A percentile compares a stretch with the other conserved stretches of the same genome.
phyloP scores from a whole-genome alignment of 257 asterid species.

The Solanum habrochaites region DNA sequence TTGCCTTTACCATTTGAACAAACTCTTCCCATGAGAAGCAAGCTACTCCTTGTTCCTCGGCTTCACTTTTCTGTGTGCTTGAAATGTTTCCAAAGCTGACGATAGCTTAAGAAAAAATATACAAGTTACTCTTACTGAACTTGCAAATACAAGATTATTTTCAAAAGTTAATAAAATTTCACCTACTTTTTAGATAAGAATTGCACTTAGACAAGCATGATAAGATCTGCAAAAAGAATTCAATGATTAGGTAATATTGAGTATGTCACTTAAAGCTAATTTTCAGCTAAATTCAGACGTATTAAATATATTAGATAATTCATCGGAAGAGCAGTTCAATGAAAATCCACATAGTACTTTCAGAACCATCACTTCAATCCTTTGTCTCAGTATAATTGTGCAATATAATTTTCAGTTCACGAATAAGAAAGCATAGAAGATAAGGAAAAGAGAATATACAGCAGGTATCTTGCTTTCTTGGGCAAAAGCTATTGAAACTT shows the following conservation, averaged over 20 bases:
- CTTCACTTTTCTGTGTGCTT: constrained; percentile 47
- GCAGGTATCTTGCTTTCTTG: constrained; percentile 69
- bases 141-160: neutral
- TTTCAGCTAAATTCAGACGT: neutral
- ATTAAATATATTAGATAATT: neutral
- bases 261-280: neutral
- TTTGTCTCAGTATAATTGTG: neutral
- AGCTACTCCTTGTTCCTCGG: constrained; percentile 58
- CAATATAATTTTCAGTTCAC: neutral
- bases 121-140: neutral
- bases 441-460: constrained; percentile 21
- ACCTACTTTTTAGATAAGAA: constrained; percentile 64
- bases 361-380: neutral
- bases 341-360: neutral
- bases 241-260: neutral
- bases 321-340: neutral
- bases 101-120: constrained; percentile 41
- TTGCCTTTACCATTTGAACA: constrained; percentile 33
- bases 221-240: constrained; percentile 52
- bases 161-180: neutral
- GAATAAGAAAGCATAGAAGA: neutral
- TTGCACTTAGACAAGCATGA: constrained; percentile 56
- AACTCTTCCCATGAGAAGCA: constrained; percentile 90
- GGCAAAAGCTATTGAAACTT: constrained; percentile 63
- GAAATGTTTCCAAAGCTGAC: constrained; percentile 68